Conservation (phyloP, 805 yeast genomes). For the Zygosaccharomyces pseudorouxii region DNA sequence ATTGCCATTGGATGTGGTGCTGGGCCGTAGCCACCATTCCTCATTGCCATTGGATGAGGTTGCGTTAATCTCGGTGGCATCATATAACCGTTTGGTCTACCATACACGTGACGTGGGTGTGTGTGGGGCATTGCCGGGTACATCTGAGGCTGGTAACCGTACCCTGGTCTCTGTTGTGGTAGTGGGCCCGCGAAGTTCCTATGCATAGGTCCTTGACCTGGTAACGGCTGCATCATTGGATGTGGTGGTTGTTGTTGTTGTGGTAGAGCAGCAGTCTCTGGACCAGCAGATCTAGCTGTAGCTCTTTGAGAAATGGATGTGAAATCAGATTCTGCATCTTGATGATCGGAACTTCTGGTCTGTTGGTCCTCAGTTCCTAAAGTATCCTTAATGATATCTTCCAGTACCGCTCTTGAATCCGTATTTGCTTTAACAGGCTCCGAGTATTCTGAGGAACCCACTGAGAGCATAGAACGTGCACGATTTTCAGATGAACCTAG, state of each 20-base stretch:
- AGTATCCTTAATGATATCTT: conserved; percentile 26
- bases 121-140: conserved; percentile 1
- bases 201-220: conserved; percentile 1
- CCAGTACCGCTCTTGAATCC: conserved; percentile 21
- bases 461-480: conserved; percentile 15
- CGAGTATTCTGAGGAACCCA: conserved; percentile 25
- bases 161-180: not conserved
- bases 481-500: not conserved
- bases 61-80: conserved; percentile 6
- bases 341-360: conserved; percentile 10
- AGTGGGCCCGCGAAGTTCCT: not conserved
- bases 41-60: conserved; percentile 7
- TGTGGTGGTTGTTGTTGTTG: conserved; percentile 28
- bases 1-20: conserved; percentile 7
- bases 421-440: conserved; percentile 6
- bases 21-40: not conserved
- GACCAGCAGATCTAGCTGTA: conserved; percentile 30
- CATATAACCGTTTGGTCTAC: conserved; percentile 5
- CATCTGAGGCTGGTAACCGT: conserved; percentile 5
- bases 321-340: conserved; percentile 48
- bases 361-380: conserved; percentile 14
- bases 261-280: conserved; percentile 16
- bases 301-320: conserved; percentile 79
- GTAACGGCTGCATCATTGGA: conserved; percentile 2
- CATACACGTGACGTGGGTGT: conserved; percentile 1